Evolutionary conservation across 2,329 filamentous ascomycete genomes (phyloP).

Genomic region (Colletotrichum liriopes): DNA sequence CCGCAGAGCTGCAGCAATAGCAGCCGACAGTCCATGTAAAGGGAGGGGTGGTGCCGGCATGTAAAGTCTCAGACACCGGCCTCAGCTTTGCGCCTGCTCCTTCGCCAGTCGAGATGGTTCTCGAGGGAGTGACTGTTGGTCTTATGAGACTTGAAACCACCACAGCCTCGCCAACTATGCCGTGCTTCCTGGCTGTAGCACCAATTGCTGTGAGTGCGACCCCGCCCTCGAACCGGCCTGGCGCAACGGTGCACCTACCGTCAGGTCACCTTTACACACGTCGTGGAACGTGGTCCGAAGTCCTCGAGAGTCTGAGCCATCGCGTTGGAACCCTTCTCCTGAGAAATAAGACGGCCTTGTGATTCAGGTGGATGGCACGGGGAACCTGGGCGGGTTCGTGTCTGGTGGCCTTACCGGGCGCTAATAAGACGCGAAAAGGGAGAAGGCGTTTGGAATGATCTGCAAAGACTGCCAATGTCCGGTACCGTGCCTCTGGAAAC

Average conservation of each 20-base stretch:
- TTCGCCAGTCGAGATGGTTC: neutral
- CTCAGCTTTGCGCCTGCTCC: neutral
- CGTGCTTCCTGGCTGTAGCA: neutral
- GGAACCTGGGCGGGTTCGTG: neutral
- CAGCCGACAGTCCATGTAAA: neutral
- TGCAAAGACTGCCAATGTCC: neutral
- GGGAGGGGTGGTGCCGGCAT: neutral
- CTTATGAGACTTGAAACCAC: neutral
- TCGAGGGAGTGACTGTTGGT: neutral
- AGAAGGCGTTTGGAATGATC: neutral
- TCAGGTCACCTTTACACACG: neutral
- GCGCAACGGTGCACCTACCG: neutral
- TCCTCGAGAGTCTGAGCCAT: neutral
- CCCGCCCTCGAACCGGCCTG: neutral
- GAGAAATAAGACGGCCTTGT: slow-evolving; percentile 9
- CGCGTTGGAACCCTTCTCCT: neutral
- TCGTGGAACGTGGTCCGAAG: slow-evolving; percentile 18
- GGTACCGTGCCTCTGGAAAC: neutral
- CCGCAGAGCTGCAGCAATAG: neutral
- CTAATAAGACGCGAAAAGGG: slow-evolving; percentile 8
- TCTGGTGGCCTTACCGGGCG: slow-evolving; percentile 5
- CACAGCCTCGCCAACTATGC: neutral
- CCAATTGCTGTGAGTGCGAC: neutral
- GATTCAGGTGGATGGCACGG: slow-evolving; percentile 19
- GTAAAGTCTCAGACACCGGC: neutral